Percentiles rank a stretch among this genome's conserved stretches.
phyloP scores from a whole-genome alignment of 495 filamentous ascomycete genomes.

The Acidomyces sp. region DNA sequence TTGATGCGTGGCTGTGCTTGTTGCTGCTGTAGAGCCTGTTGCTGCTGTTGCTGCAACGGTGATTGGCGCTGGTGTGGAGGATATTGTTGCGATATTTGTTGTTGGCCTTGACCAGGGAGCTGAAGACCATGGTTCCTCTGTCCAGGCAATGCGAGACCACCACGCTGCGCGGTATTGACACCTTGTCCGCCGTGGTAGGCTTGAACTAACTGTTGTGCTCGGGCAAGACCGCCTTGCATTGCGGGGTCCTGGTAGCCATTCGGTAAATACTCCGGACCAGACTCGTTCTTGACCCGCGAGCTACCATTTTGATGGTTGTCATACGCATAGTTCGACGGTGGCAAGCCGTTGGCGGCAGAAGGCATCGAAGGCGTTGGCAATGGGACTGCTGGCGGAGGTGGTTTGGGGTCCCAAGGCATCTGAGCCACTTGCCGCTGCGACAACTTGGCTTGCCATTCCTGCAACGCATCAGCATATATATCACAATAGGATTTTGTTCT shows the following conservation, averaged over 20 bases:
- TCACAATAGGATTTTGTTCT: no score
- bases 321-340: slow-evolving; percentile 5
- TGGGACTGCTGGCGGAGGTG: slow-evolving; percentile 41
- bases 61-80: slow-evolving; percentile 34
- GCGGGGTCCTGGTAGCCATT: slow-evolving; percentile 30
- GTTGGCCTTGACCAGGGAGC: slow-evolving; percentile 32
- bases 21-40: slow-evolving; percentile 21
- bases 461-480: no score
- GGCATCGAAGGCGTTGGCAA: slow-evolving; percentile 6
- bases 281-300: slow-evolving; percentile 61
- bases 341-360: slow-evolving; percentile 6
- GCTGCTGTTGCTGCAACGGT: slow-evolving; percentile 28
- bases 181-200: slow-evolving; percentile 53
- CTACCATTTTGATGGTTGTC: slow-evolving; percentile 23
- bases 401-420: slow-evolving; percentile 89
- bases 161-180: slow-evolving; percentile 15
- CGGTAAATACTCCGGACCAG: slow-evolving; percentile 24
- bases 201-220: slow-evolving; percentile 53
- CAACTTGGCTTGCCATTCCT: slow-evolving; percentile 91
- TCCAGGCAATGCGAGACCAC: slow-evolving; percentile 30
- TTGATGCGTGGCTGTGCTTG: slow-evolving; percentile 20
- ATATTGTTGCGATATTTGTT: slow-evolving; percentile 33
- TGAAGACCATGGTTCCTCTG: slow-evolving; percentile 34
- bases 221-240: slow-evolving; percentile 35
- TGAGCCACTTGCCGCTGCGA: slow-evolving; percentile 65